Base-by-base conservation (phyloP, 345 rosid species). In the Citrus medica region DNA sequence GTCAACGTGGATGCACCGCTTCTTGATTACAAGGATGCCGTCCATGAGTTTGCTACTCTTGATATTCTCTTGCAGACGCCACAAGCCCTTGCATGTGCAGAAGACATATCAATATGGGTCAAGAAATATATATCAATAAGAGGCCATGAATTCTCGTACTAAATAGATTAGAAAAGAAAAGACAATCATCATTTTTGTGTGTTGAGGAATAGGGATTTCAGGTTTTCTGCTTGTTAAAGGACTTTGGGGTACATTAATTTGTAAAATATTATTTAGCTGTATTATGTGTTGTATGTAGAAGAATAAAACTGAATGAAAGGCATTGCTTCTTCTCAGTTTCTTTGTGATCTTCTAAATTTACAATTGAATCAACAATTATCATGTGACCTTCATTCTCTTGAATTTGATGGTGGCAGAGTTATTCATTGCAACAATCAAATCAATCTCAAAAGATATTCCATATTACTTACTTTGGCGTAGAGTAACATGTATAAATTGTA, bases 11-110 rank as follows among this genome's bases (percentile, higher is more conserved):
- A 96, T 79, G 92, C 98, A 40, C 97, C 99, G 6, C 88, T 94
- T 68, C 90, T 94, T 32, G 97, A 96, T 76, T 96, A 96, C 78
- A 94, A 92, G 87, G 99, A 96, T 72, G 94, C 98, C 22, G 95
- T 90, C 53, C 99, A 94, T 81, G 99, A 92, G 67, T 96, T 96
- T 90, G 99, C 97, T 13, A 91, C 99, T 6, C 97, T 96, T 42
- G 97, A 90, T 84, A 79, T 94, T 85, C 95, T 96, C 70, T 86
- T 96, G 67, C 90, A 91, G 88, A 90, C 94, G 21, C 98, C 98
- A 40, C 90, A 91, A 79, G 98, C 98, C 10, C 90, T 86, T 85
- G 97, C 95, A 0, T 96, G 95, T 67, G 90, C 97, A 0, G 98
- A 96, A 84, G 98, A 94, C 78, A 89, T 94, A 35, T 88, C 97